A percentile compares a stretch with the other conserved stretches of the same genome.
phyloP scores from a whole-genome alignment of 2,329 filamentous ascomycete species.

The Colletotrichum sp. region DNA sequence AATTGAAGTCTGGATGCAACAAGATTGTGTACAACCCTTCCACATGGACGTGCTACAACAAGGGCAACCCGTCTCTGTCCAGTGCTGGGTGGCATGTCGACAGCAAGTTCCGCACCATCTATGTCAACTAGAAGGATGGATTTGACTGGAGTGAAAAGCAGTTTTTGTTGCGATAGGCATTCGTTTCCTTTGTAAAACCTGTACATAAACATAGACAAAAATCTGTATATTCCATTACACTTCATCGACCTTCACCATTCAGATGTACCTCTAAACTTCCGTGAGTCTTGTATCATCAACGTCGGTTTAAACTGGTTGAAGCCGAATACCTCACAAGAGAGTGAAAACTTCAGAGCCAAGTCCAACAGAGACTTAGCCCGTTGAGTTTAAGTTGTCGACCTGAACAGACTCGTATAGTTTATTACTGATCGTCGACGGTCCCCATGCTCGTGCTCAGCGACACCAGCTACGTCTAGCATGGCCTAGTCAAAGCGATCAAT shows the following conservation, averaged over 20 bases:
- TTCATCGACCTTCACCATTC: background rate
- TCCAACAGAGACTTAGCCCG: background rate
- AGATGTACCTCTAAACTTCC: background rate
- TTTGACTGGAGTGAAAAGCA: background rate
- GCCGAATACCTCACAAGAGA: background rate
- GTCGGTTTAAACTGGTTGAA: background rate
- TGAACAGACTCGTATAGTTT: background rate
- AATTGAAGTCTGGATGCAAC: background rate
- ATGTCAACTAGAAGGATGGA: background rate
- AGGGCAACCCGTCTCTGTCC: conserved; percentile 3
- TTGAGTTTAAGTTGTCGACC: background rate
- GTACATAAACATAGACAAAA: background rate
- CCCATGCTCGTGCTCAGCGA: background rate
- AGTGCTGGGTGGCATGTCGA: conserved; percentile 1
- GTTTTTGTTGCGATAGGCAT: background rate
- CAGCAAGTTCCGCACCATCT: conserved; percentile 6
- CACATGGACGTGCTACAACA: conserved; percentile 4
- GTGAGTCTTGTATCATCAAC: background rate
- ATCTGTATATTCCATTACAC: background rate
- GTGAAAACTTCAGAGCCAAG: background rate
- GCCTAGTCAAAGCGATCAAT: background rate
- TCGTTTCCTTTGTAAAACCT: background rate
- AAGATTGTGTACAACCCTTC: conserved; percentile 3
- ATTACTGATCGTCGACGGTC: background rate
- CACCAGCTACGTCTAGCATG: background rate